Evolutionary conservation across 148 eudicot genomes (phyloP).

Genomic region (Agrostemma githago): DNA sequence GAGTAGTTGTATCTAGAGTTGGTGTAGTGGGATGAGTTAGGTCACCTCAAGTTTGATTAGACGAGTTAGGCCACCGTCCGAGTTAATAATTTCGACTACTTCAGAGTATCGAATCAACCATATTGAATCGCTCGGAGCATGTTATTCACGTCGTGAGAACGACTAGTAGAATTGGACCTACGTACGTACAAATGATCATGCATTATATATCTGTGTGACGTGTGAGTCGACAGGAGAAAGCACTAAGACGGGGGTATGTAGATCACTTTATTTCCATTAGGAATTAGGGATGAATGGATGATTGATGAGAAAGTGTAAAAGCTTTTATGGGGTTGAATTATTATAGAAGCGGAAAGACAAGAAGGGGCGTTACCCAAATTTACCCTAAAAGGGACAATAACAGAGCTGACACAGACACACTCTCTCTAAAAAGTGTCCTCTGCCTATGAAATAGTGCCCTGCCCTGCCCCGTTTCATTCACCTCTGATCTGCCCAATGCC

Average conservation of each 20-base stretch:
- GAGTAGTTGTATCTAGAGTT: too few relatives aligned
- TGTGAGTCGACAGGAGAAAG: neutral
- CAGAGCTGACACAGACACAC: slow-evolving; percentile 20
- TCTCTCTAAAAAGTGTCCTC: slow-evolving; percentile 12
- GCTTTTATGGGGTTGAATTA: slow-evolving; percentile 2
- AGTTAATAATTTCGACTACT: too few relatives aligned
- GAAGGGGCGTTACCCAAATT: neutral
- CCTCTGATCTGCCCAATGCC: neutral
- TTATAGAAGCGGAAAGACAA: slow-evolving; percentile 8
- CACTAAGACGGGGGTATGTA: neutral
- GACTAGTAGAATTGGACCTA: too few relatives aligned
- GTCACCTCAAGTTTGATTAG: too few relatives aligned
- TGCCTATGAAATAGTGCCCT: slow-evolving; percentile 1
- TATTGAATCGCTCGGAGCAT: too few relatives aligned
- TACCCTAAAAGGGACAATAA: slow-evolving; percentile 11
- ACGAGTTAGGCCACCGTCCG: too few relatives aligned
- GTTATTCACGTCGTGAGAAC: too few relatives aligned
- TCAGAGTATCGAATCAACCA: too few relatives aligned
- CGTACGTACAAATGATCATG: too few relatives aligned
- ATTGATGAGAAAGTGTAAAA: slow-evolving; percentile 13
- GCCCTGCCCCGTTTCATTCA: neutral
- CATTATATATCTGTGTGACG: neutral
- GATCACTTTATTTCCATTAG: neutral
- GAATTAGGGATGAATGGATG: slow-evolving; percentile 21
- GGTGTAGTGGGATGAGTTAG: too few relatives aligned